Conservation (phyloP, 176 grass and related monocot genomes). For the Bolboschoenus planiculmis region DNA sequence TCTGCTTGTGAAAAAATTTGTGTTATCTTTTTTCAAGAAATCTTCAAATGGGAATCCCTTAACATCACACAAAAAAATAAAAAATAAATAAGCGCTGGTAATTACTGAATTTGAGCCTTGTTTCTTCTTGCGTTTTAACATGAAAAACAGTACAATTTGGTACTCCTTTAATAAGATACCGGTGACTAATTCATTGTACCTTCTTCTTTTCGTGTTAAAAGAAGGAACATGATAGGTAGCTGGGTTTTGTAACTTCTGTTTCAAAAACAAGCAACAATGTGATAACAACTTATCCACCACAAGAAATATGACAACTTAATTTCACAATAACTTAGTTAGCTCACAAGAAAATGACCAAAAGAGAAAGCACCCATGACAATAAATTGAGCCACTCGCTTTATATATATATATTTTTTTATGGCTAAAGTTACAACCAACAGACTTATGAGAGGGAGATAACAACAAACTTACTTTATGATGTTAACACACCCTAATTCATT, state of each 20-base stretch:
- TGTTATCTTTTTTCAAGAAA: no score
- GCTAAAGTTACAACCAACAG: slow-evolving; percentile 11
- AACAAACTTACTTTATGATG: slow-evolving; percentile 15
- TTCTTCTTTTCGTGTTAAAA: background rate
- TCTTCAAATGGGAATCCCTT: background rate
- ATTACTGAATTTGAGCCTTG: background rate
- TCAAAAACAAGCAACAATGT: background rate
- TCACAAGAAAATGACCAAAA: slow-evolving; percentile 7
- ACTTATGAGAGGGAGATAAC: background rate
- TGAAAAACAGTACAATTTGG: background rate
- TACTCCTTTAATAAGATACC: background rate
- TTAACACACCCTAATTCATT: background rate
- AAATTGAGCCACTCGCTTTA: slow-evolving; percentile 11
- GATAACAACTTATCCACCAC: background rate
- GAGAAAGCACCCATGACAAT: background rate
- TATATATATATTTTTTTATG: slow-evolving; percentile 1
- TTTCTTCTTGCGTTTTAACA: background rate
- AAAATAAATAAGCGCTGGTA: background rate
- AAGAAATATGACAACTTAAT: background rate
- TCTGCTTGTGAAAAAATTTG: no score
- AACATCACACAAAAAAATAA: background rate
- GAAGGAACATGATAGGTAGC: background rate
- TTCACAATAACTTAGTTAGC: background rate
- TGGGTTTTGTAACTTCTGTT: background rate
- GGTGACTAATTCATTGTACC: background rate